Conservation (phyloP, 2,329 filamentous ascomycete genomes). For the Exophiala xenobiotica region DNA sequence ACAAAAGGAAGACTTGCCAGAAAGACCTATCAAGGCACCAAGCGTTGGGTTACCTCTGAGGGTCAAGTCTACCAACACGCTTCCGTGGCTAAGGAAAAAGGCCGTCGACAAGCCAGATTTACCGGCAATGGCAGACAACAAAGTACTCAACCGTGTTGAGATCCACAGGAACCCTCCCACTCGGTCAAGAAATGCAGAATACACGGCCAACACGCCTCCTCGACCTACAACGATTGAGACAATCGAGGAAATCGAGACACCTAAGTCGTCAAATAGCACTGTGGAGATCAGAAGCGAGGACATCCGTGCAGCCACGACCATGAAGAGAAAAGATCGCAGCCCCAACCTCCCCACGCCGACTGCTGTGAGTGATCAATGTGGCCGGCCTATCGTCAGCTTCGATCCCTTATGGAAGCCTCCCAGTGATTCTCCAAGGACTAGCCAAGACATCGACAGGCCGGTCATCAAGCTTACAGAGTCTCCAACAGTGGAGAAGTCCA, state of each 20-base stretch:
- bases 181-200: constrained; percentile 77
- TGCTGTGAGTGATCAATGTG: constrained; percentile 84
- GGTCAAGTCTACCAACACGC: constrained; percentile 63
- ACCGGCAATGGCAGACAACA: constrained; percentile 37
- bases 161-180: constrained; percentile 81
- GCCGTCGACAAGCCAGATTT: constrained; percentile 40
- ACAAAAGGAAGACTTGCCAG: constrained; percentile 33
- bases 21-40: constrained; percentile 9
- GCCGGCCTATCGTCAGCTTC: constrained; percentile 97
- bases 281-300: constrained; percentile 83
- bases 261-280: constrained; percentile 64
- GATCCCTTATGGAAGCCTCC: constrained; percentile 69
- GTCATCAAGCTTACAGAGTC: constrained; percentile 26
- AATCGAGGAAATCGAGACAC: constrained; percentile 41
- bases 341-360: constrained; percentile 82
- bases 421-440: constrained; percentile 40
- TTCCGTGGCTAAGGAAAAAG: constrained; percentile 46
- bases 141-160: constrained; percentile 60
- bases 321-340: constrained; percentile 82
- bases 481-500: constrained; percentile 1
- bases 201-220: constrained; percentile 65
- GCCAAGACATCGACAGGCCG: constrained; percentile 27
- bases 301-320: constrained; percentile 85
- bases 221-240: constrained; percentile 28
- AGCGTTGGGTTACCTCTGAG: constrained; percentile 50